Base-by-base conservation (phyloP, 495 filamentous ascomycete species). In the Gamarada debralockiae region DNA sequence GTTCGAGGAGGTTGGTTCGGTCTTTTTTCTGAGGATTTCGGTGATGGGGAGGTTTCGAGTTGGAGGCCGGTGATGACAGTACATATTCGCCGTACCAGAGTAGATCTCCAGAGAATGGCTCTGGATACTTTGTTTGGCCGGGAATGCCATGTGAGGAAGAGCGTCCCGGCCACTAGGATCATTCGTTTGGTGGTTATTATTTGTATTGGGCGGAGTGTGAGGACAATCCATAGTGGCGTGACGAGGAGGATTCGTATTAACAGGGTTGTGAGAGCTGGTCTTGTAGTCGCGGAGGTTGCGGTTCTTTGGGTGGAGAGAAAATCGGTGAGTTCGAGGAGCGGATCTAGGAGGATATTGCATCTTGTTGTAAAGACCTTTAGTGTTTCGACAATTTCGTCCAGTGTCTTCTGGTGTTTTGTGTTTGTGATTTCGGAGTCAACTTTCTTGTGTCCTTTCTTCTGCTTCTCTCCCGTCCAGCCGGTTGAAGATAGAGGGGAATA, bases 301-400 rank as follows among this genome's bases (percentile, higher is more conserved):
- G 89, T 95, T 37, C 86, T 78, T 56, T 96, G 90, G 0, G 91
- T 96, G 18, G 90, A 95, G 15, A 99, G 77, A 65, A 95, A 96
- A 64, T 96, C 90, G 44, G 92, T 96, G 55, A 98, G 73, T 55
- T 86, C 81, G 24, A 95, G 74, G 34, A 96, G 77, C 3, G 93
- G 93, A 56, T 96, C 91, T 17, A 97, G 77, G 9, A 99, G 74
- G 31, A 96, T 84, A 67, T 95, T 95, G 70, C 95, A 95, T 39
- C 93, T 76, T 3, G 82, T 84, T 2, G 90, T 97, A 62, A 99
- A 91, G 21, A 84, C 80, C 64, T 86, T 86, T 55, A 99, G 72
- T 0, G 87, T 92, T 57, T 96, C 91, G 43, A 99, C 86, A 53
- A 99, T 97, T 71, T 97, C 93, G 60, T 99, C 93, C 34, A 99